Conservation (phyloP, 2,329 filamentous ascomycete genomes). For the Hypoxylon sp. region DNA sequence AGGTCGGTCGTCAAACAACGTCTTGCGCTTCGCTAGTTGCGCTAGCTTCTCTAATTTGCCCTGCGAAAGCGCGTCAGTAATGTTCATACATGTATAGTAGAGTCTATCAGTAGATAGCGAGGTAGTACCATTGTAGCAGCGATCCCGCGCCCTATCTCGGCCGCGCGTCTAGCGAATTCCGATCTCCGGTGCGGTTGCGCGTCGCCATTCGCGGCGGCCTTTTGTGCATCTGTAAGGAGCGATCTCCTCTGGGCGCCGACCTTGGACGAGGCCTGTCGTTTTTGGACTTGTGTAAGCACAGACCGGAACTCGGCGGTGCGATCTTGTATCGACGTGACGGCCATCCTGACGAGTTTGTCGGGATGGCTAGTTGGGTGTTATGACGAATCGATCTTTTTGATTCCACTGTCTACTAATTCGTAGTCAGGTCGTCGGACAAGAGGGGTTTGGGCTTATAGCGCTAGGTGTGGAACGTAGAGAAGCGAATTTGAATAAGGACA, state of each 20-base stretch:
- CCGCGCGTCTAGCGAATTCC: conserved; percentile 93
- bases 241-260: conserved; percentile 84
- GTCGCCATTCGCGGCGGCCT: conserved; percentile 71
- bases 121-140: conserved; percentile 79
- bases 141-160: conserved; percentile 92
- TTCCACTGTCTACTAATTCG: neutral
- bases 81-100: neutral
- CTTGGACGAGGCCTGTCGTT: conserved; percentile 82
- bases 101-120: neutral
- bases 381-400: neutral
- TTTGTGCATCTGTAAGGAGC: conserved; percentile 81
- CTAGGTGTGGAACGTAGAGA: neutral
- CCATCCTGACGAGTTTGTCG: conserved; percentile 63
- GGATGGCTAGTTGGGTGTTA: conserved; percentile 26
- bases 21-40: conserved; percentile 94
- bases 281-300: conserved; percentile 88
- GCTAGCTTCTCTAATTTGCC: conserved; percentile 94
- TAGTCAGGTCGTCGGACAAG: neutral
- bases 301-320: conserved; percentile 95
- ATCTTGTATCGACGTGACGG: conserved; percentile 88
- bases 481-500: conserved; percentile 3
- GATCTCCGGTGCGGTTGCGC: conserved; percentile 74
- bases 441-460: neutral
- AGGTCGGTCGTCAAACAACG: conserved; percentile 95
- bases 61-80: conserved; percentile 18